Percentiles rank a stretch among this genome's conserved stretches.
Evolutionary conservation across 768 basidiomycete genomes (phyloP).

Genomic region (Mycena crocata): DNA sequence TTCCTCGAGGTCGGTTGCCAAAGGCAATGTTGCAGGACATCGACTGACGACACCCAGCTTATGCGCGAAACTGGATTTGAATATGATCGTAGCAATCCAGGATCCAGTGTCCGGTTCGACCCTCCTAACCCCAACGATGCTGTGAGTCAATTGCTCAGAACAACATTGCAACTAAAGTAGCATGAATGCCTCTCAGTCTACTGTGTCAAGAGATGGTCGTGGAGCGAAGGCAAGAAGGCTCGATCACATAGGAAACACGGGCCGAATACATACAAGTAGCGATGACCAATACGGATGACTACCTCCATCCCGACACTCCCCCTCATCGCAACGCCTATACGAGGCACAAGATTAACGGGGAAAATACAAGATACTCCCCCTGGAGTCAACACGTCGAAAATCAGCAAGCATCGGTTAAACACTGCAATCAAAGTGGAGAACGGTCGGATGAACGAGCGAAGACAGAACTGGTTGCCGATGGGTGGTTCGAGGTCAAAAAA

Average conservation of each 20-base stretch:
- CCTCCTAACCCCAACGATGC: conserved; percentile 67
- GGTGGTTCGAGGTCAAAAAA: too few relatives aligned
- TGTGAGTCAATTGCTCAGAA: too few relatives aligned
- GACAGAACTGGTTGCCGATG: neutral
- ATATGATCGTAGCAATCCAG: conserved; percentile 80
- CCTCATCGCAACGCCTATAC: neutral
- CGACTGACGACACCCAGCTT: conserved; percentile 54
- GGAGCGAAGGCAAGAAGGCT: too few relatives aligned
- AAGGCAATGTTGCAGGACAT: neutral
- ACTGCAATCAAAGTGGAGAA: neutral
- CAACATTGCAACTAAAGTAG: too few relatives aligned
- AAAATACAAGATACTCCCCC: neutral
- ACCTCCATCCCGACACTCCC: neutral
- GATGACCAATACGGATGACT: neutral
- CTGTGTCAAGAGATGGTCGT: too few relatives aligned
- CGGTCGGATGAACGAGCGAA: neutral
- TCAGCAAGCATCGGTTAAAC: neutral
- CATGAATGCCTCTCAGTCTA: too few relatives aligned
- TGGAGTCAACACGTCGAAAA: neutral
- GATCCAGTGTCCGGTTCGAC: conserved; percentile 86
- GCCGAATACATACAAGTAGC: too few relatives aligned
- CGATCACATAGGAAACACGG: too few relatives aligned
- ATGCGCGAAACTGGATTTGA: conserved; percentile 85
- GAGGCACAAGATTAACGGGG: neutral
- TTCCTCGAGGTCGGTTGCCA: conserved; percentile 70